phyloP scores from a whole-genome alignment of 2,329 filamentous ascomycete genomes.

The Microsporum ferrugineum region DNA sequence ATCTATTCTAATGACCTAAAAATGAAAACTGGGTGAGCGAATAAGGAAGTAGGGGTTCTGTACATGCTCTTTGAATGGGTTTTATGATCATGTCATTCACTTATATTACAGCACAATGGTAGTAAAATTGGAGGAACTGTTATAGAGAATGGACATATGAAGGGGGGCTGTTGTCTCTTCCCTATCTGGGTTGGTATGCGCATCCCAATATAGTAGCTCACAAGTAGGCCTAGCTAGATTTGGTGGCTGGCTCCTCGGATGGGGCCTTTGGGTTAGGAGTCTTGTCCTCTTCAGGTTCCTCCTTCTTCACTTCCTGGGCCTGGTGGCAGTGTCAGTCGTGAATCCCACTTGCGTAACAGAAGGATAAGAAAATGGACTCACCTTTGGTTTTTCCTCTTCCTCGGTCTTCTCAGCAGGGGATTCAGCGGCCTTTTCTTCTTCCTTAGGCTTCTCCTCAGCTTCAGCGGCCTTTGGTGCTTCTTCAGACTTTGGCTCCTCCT shows the following conservation, averaged over 20 bases:
- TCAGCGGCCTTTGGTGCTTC: slow-evolving; percentile 13
- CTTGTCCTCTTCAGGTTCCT: background rate
- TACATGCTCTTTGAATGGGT: slow-evolving; percentile 1
- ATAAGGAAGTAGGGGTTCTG: background rate
- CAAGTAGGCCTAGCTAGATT: background rate
- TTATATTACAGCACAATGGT: slow-evolving; percentile 2
- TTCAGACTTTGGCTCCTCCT: slow-evolving; percentile 11
- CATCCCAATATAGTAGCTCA: background rate
- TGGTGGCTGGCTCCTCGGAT: background rate
- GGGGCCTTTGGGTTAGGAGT: background rate
- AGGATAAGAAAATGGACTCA: background rate
- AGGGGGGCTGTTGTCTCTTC: background rate
- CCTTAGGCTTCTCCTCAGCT: slow-evolving; percentile 2
- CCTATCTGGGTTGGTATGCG: background rate
- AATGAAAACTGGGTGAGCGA: background rate
- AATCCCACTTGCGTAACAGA: background rate
- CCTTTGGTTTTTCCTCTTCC: background rate
- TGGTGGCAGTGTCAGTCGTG: background rate
- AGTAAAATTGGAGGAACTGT: background rate
- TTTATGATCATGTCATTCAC: slow-evolving; percentile 1
- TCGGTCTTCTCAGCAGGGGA: slow-evolving; percentile 1
- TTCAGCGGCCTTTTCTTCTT: background rate
- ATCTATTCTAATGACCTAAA: slow-evolving; percentile 3
- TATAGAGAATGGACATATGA: background rate
- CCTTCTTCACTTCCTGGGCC: background rate